Evolutionary conservation across 805 yeast species (phyloP), one percentile per base, ranked within the genome.

Genomic region (Cyberlindnera veronae): DNA sequence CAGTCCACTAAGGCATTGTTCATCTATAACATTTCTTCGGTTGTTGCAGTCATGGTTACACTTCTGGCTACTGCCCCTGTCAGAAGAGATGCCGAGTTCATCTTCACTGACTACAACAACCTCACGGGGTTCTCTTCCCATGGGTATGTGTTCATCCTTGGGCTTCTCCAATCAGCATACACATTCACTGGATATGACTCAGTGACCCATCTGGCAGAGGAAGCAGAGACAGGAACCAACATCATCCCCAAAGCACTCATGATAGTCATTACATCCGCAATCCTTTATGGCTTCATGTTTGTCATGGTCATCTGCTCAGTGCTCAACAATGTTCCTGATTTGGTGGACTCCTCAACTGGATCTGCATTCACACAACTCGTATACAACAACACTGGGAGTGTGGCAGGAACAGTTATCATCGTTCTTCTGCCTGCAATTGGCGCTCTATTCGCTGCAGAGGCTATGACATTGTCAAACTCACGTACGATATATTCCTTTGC

Each of bases 401-500:
- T 55, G 23, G 53, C 62, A 3, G 61, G 63, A 2, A 51, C 63
- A 5, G 60, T 53, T 11, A 33, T 55, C 23, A 32, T 55, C 16
- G 30, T 52, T 22, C 34, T 55, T 20, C 36, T 54, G 13, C 58
- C 58, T 22, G 53, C 57, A 4, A 32, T 52, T 5, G 45, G 48
- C 21, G 55, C 55, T 3, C 33, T 55, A 10, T 50, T 52, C 32
- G 58, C 58, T 5, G 57, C 51, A 19, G 58, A 55, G 31, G 52
- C 53, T 6, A 53, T 57, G 55, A 57, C 63, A 13, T 45, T 63
- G 28, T 56, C 62, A 4, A 60, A 62, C 26, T 52, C 58, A 10
- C 52, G 66, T 49, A 55, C 63, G 18, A 54, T 60, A 21, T 62
- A 61, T 52, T 52, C 66, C 9, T 61, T 63, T 51, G 62, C 65